Conservation (phyloP, 257 asterid genomes). For the Rauvolfia tetraphylla region DNA sequence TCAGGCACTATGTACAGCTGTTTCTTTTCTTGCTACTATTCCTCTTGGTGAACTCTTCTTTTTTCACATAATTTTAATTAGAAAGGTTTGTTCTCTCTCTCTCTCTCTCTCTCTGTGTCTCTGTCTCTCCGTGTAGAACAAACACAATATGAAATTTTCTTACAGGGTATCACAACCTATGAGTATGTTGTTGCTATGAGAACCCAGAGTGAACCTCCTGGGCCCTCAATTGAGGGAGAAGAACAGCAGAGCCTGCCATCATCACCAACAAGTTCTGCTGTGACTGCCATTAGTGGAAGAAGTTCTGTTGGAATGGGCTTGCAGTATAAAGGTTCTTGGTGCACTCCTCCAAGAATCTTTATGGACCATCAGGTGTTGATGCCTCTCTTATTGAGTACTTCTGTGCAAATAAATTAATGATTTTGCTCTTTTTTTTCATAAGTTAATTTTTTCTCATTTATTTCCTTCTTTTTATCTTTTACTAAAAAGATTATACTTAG, state of each 20-base stretch:
- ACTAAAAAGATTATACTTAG: neutral
- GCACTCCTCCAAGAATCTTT: slow-evolving; percentile 95
- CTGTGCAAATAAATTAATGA: neutral
- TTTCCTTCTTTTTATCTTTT: neutral
- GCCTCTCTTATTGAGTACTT: neutral
- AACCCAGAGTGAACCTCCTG: slow-evolving; percentile 89
- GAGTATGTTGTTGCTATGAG: slow-evolving; percentile 95
- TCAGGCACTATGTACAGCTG: slow-evolving; percentile 83
- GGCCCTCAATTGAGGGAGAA: slow-evolving; percentile 76
- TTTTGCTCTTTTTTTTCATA: neutral
- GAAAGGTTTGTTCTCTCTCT: slow-evolving; percentile 59
- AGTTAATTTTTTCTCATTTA: neutral
- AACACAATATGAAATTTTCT: neutral
- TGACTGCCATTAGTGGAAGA: slow-evolving; percentile 88
- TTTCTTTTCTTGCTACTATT: slow-evolving; percentile 79
- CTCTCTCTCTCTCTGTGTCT: neutral
- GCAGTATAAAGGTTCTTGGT: slow-evolving; percentile 95
- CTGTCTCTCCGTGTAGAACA: neutral
- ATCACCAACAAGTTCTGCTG: slow-evolving; percentile 93
- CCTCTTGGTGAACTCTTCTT: slow-evolving; percentile 90
- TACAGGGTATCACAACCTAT: slow-evolving; percentile 90
- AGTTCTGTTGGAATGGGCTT: slow-evolving; percentile 90
- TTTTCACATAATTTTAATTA: slow-evolving; percentile 88
- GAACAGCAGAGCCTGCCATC: slow-evolving; percentile 90
- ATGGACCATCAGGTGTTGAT: slow-evolving; percentile 85